Evolutionary conservation across 1,284 basidiomycete genomes (phyloP), one percentile per base, ranked within the genome.

Genomic region (Hymenochaete sp.): DNA sequence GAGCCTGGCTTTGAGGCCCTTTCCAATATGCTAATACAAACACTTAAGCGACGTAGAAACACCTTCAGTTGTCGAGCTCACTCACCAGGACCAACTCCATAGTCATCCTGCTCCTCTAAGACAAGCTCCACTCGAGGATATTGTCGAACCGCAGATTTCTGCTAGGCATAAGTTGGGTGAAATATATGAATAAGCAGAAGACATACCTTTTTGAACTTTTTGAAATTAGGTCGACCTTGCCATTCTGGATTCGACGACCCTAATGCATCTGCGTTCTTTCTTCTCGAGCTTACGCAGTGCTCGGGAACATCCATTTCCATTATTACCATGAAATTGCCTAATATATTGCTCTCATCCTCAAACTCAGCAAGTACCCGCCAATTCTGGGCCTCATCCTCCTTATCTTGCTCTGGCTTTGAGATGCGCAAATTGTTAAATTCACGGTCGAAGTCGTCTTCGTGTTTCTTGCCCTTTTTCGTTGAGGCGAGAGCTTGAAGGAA

Each of bases 291-390:
- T 8, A 47, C 46, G 35, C 42, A 44, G 43, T 42, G 33, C 51
- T 60, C 61, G 55, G 62, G 70, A 9, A 81, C 62, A 21, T 81
- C 77, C 65, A 85, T 65, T 56, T 90, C 85, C 14, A 88, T 66
- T 31, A 92, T 73, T 19, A 84, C 73, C 79, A 93, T 91, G 51
- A 92, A 93, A 56, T 92, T 92, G 0, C 90, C 90, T 42, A 79
- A 63, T 40, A 88, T 49, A 43, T 71, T 70, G 2, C 60, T 62
- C 43, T 84, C 75, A 52, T 85, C 76, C 14, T 80, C 82, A 59
- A 91, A 86, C 43, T 87, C 80, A 22, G 78, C 78, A 26, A 90
- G 59, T 9, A 86, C 61, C 2, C 68, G 69, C 80, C 80, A 86
- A 42, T 74, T 71, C 38, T 75, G 64, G 51, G 73, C 70, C 33